phyloP scores from a whole-genome alignment of 768 basidiomycete genomes.

The Suillus ampliporus region DNA sequence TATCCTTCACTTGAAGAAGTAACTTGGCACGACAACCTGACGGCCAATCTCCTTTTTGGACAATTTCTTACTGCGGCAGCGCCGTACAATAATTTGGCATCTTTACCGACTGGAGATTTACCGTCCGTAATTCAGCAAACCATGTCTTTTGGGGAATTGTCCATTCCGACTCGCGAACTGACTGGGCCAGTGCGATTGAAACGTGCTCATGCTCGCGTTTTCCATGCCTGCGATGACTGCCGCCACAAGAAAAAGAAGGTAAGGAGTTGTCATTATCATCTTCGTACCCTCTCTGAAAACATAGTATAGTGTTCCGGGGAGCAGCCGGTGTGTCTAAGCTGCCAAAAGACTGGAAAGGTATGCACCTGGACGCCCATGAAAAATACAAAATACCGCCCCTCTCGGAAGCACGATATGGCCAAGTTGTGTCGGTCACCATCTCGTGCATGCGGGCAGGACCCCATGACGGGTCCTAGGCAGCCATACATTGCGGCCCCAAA shows the following conservation, averaged over 20 bases:
- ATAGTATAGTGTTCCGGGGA: neutral
- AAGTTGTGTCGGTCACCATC: neutral
- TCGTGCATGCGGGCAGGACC: neutral
- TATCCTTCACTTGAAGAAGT: neutral
- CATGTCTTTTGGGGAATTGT: neutral
- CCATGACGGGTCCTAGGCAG: neutral
- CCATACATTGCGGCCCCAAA: neutral
- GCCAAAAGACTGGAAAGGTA: neutral
- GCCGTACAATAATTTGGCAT: neutral
- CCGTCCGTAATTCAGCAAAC: neutral
- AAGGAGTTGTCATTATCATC: neutral
- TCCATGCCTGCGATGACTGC: slow-evolving; percentile 5
- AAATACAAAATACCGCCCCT: neutral
- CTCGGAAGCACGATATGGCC: neutral
- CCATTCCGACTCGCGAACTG: neutral
- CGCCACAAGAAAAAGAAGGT: neutral
- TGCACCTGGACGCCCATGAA: slow-evolving; percentile 3
- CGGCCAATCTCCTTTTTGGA: neutral
- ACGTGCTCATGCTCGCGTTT: neutral
- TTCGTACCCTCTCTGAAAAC: neutral
- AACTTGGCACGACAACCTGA: neutral
- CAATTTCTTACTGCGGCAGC: neutral
- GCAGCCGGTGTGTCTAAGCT: neutral
- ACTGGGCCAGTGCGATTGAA: neutral
- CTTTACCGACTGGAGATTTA: no score